phyloP scores from a whole-genome alignment of 2,329 filamentous ascomycete species.

The Scedosporium dehoogii region DNA sequence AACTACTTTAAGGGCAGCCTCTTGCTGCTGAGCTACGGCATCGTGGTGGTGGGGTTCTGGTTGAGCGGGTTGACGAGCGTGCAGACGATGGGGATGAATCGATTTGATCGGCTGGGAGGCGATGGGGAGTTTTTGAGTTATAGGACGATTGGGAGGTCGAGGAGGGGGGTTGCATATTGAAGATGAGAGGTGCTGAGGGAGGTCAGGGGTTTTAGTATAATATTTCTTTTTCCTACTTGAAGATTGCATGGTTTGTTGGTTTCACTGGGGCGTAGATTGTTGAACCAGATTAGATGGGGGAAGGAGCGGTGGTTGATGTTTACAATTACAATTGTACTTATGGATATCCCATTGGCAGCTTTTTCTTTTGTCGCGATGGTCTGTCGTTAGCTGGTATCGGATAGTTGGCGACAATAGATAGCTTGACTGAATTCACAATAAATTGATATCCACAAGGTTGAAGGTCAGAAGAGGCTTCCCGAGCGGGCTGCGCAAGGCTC shows the following conservation, averaged over 20 bases:
- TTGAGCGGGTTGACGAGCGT: slow-evolving; percentile 52
- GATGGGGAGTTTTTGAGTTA: slow-evolving; percentile 41
- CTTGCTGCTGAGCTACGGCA: slow-evolving; percentile 82
- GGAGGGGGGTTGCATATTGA: slow-evolving; percentile 23
- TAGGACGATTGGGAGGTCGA: slow-evolving; percentile 42
- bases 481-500: too few relatives aligned
- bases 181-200: neutral
- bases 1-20: slow-evolving; percentile 99
- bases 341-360: too few relatives aligned
- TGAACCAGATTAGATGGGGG: too few relatives aligned
- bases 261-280: neutral
- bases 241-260: neutral
- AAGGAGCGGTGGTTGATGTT: too few relatives aligned
- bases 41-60: slow-evolving; percentile 87
- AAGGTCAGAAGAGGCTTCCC: too few relatives aligned
- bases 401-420: too few relatives aligned
- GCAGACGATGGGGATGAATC: slow-evolving; percentile 26
- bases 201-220: neutral
- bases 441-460: too few relatives aligned
- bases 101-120: slow-evolving; percentile 43
- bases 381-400: too few relatives aligned
- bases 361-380: too few relatives aligned
- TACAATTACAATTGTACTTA: too few relatives aligned
- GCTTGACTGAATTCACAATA: too few relatives aligned
- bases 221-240: neutral